Evolutionary conservation across 306 rosid genomes (phyloP).

Genomic region (Astragalus membranaceus): DNA sequence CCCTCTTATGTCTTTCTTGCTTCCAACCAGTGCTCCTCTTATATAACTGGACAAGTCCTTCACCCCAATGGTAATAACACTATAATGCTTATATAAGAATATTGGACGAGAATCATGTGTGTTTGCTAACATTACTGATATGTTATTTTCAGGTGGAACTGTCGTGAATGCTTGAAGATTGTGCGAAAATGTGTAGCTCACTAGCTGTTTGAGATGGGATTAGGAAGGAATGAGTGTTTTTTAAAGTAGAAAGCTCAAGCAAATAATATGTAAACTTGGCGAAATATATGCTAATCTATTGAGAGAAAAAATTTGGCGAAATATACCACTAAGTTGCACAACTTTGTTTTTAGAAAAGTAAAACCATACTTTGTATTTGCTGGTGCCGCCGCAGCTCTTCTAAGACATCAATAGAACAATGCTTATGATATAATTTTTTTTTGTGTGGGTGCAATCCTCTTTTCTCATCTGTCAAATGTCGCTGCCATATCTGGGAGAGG

Average conservation of each 20-base stretch:
- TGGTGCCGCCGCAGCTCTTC: too few species aligned
- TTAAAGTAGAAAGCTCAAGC: background rate
- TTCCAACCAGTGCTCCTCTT: conserved; percentile 59
- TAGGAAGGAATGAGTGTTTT: background rate
- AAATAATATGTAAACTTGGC: background rate
- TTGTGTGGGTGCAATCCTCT: too few species aligned
- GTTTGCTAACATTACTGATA: background rate
- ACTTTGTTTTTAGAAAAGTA: too few species aligned
- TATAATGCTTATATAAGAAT: background rate
- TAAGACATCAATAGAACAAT: too few species aligned
- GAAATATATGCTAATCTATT: background rate
- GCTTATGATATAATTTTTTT: too few species aligned
- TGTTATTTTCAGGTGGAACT: conserved; percentile 50
- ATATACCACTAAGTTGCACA: too few species aligned
- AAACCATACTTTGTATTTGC: too few species aligned
- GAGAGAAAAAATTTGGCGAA: too few species aligned
- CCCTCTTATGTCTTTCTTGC: conserved; percentile 71
- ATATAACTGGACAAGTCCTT: conserved; percentile 72
- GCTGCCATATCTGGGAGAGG: too few species aligned
- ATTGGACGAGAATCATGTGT: background rate
- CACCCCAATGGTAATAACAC: conserved; percentile 62
- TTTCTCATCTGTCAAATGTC: too few species aligned
- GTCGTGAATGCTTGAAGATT: conserved; percentile 56
- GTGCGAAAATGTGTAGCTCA: too few species aligned
- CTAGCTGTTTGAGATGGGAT: background rate